A percentile compares a stretch with the other conserved stretches of the same genome.
phyloP scores from a whole-genome alignment of 768 basidiomycete species.

The Amanita subjunquillea region DNA sequence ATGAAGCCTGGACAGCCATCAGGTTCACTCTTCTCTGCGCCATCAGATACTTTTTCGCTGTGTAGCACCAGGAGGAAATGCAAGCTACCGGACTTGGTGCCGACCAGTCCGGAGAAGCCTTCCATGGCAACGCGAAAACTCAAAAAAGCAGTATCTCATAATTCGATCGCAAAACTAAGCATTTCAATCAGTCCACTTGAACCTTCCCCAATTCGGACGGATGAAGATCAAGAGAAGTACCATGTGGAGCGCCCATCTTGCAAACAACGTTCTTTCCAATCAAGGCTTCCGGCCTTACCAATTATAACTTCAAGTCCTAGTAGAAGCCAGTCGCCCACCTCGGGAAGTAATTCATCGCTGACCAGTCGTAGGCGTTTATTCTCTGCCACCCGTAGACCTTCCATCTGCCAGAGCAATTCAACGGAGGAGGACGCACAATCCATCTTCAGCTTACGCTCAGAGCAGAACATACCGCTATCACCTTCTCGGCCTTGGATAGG shows the following conservation, averaged over 20 bases:
- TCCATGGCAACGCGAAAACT: constrained; percentile 22
- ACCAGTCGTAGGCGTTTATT: constrained; percentile 49
- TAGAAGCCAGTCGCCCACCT: constrained; percentile 10
- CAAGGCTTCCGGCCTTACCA: constrained; percentile 44
- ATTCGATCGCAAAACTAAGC: constrained; percentile 32
- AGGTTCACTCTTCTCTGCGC: constrained; percentile 30
- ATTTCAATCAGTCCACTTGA: constrained; percentile 16
- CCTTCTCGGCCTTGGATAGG: constrained; percentile 16
- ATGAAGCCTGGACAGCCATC: constrained; percentile 19
- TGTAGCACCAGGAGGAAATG: constrained; percentile 16
- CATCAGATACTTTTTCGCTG: constrained; percentile 19
- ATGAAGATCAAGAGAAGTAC: constrained; percentile 19
- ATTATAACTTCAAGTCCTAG: constrained; percentile 19
- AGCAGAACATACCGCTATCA: constrained; percentile 23
- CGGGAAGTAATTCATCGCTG: constrained; percentile 14
- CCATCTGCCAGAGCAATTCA: constrained; percentile 32
- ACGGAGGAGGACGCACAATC: constrained; percentile 47
- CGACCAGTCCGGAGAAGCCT: constrained; percentile 6
- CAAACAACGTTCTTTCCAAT: constrained; percentile 55
- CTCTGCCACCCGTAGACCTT: constrained; percentile 48
- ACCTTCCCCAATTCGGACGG: not conserved
- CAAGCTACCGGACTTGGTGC: constrained; percentile 9
- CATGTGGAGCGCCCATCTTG: constrained; percentile 24
- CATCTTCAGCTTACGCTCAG: constrained; percentile 39
- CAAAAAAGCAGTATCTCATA: constrained; percentile 50